Conservation (phyloP, 2,329 filamentous ascomycete genomes). For the Exophiala viscosa region DNA sequence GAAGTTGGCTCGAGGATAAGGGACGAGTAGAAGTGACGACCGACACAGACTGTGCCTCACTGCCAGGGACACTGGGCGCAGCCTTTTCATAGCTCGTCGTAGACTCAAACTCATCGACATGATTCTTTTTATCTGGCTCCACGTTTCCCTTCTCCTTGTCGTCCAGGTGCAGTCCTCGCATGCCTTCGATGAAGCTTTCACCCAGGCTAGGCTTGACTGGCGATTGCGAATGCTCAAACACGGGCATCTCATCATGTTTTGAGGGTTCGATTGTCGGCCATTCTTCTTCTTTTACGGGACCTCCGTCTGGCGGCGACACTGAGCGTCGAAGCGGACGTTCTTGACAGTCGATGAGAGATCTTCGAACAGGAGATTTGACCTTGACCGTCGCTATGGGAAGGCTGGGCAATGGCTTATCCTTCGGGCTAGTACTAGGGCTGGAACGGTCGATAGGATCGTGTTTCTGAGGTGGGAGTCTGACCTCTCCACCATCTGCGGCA, state of each 20-base stretch:
- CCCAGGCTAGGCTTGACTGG: conserved; percentile 20
- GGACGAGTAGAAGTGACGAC: conserved; percentile 3
- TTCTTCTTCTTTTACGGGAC: conserved; percentile 25
- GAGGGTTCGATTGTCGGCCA: conserved; percentile 30
- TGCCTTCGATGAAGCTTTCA: conserved; percentile 24
- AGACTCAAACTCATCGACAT: neutral
- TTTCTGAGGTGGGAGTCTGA: neutral
- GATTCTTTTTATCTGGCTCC: neutral
- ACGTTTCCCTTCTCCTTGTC: conserved; percentile 6
- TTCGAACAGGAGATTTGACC: conserved; percentile 24
- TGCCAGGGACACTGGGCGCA: neutral
- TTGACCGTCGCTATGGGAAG: conserved; percentile 28
- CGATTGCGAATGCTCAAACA: neutral
- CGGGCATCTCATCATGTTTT: conserved; percentile 1
- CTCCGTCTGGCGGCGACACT: conserved; percentile 16
- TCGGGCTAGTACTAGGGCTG: conserved; percentile 13
- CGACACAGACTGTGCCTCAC: neutral
- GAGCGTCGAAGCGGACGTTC: conserved; percentile 30
- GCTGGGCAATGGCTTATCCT: conserved; percentile 33
- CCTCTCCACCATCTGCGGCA: too few relatives aligned
- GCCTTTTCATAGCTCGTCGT: neutral
- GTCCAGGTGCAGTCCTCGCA: conserved; percentile 21
- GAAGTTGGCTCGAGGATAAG: conserved; percentile 20
- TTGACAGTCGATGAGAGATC: conserved; percentile 31
- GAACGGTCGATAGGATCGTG: neutral